Percentiles rank a stretch among this genome's conserved stretches.
phyloP scores from a whole-genome alignment of 495 filamentous ascomycete species.

The Wilcoxina mikolae region DNA sequence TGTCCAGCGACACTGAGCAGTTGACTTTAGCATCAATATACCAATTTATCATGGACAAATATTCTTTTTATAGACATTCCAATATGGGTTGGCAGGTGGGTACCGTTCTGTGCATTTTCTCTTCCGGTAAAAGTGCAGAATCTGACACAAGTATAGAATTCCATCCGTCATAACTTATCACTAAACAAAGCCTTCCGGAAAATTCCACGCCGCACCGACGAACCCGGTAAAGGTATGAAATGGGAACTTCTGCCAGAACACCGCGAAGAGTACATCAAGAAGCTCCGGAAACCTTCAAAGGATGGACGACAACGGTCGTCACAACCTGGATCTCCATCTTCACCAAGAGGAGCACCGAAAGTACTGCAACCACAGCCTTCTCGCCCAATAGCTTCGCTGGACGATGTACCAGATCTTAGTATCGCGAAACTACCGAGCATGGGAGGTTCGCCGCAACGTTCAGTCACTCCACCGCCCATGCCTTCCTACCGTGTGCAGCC shows the following conservation, averaged over 20 bases:
- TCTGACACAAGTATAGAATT: slow-evolving; percentile 47
- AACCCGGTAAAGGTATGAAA: slow-evolving; percentile 97
- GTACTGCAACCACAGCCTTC: background rate
- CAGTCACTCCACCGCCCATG: slow-evolving; percentile 36
- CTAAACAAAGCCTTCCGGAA: slow-evolving; percentile 87
- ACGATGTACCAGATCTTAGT: slow-evolving; percentile 22
- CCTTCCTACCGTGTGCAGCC: slow-evolving; percentile 31
- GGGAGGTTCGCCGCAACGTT: slow-evolving; percentile 22
- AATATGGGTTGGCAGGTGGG: slow-evolving; percentile 74
- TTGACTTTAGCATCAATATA: slow-evolving; percentile 83
- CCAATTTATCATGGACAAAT: slow-evolving; percentile 71
- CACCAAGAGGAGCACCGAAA: slow-evolving; percentile 9
- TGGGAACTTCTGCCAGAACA: slow-evolving; percentile 76
- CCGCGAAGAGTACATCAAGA: slow-evolving; percentile 60
- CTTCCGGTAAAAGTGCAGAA: slow-evolving; percentile 7
- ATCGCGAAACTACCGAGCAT: no score
- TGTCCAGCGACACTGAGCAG: slow-evolving; percentile 68
- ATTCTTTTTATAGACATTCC: slow-evolving; percentile 78
- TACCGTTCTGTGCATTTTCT: background rate
- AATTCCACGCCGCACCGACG: slow-evolving; percentile 76
- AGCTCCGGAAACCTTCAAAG: slow-evolving; percentile 28
- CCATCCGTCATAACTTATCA: slow-evolving; percentile 89
- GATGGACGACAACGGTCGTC: slow-evolving; percentile 16
- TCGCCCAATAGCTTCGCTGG: slow-evolving; percentile 1
- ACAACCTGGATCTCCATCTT: slow-evolving; percentile 17